phyloP scores from a whole-genome alignment of 441 rosid genomes.

The Pelargonium myrrhifolium region DNA sequence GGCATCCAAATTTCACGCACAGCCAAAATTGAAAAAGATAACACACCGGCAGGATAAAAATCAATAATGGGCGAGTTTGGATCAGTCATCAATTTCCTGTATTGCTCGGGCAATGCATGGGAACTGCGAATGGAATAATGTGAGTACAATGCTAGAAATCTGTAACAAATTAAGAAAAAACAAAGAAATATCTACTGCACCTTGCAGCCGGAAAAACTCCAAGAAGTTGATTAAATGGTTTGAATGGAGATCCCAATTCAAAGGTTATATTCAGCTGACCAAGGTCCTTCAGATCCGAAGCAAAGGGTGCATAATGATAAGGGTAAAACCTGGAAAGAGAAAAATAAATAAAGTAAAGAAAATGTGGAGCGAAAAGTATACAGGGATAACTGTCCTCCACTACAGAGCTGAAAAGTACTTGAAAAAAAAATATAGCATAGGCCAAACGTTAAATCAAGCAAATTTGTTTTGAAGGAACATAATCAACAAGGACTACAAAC shows the following conservation, averaged over 20 bases:
- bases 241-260: slow-evolving; percentile 78
- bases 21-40: slow-evolving; percentile 13
- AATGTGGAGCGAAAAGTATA: neutral
- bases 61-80: slow-evolving; percentile 77
- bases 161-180: slow-evolving; percentile 3
- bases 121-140: slow-evolving; percentile 42
- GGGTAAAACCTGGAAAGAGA: slow-evolving; percentile 79
- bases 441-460: no score
- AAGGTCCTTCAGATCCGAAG: slow-evolving; percentile 85
- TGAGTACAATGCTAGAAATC: slow-evolving; percentile 21
- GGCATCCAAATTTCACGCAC: neutral
- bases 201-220: slow-evolving; percentile 98
- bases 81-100: slow-evolving; percentile 80
- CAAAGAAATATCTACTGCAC: slow-evolving; percentile 26
- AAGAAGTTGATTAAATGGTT: slow-evolving; percentile 84
- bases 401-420: neutral
- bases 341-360: slow-evolving; percentile 1
- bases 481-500: no score
- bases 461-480: no score
- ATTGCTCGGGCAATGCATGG: slow-evolving; percentile 85
- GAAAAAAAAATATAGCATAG: neutral
- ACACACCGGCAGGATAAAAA: slow-evolving; percentile 77
- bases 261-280: slow-evolving; percentile 55
- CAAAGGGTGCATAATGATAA: slow-evolving; percentile 96
- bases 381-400: neutral